Conservation (phyloP, 2,329 filamentous ascomycete genomes). For the Cladophialophora bantiana region DNA sequence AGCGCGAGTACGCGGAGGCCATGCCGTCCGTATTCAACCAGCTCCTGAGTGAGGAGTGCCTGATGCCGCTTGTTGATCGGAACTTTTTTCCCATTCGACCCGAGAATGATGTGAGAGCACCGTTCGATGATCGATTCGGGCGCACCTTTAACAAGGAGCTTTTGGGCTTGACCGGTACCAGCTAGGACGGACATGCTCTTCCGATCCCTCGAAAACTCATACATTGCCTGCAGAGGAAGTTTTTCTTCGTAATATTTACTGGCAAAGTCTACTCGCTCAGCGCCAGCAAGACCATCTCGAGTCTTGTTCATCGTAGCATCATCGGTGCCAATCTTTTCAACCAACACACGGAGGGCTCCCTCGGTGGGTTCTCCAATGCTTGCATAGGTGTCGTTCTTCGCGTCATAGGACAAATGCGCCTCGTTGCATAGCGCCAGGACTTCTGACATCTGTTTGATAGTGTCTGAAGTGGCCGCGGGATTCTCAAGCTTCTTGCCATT, state of each 20-base stretch:
- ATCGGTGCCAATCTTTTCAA: constrained; percentile 91
- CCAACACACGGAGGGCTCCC: constrained; percentile 86
- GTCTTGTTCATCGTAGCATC: constrained; percentile 66
- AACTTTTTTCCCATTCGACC: constrained; percentile 78
- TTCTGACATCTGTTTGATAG: constrained; percentile 77
- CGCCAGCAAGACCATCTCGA: constrained; percentile 55
- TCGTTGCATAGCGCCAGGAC: constrained; percentile 85
- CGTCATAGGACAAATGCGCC: constrained; percentile 80
- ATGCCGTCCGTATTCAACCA: constrained; percentile 87
- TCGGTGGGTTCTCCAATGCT: constrained; percentile 95
- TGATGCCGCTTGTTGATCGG: constrained; percentile 72
- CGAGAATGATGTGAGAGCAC: constrained; percentile 81
- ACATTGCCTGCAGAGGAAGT: constrained; percentile 79
- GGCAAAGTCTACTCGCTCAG: constrained; percentile 76
- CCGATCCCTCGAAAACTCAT: constrained; percentile 94
- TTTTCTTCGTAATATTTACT: constrained; percentile 84
- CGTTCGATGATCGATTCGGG: constrained; percentile 93
- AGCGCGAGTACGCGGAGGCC: constrained; percentile 95
- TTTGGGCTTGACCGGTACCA: constrained; percentile 71
- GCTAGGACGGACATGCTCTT: constrained; percentile 99
- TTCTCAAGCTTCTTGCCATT: constrained; percentile 73
- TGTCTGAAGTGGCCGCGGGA: constrained; percentile 73
- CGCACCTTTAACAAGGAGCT: constrained; percentile 93
- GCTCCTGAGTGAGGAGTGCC: constrained; percentile 75
- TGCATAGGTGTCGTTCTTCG: constrained; percentile 74